Evolutionary conservation across 306 rosid species (phyloP), one percentile per base, ranked within the genome.

Genomic region (Vachellia pachyceras): DNA sequence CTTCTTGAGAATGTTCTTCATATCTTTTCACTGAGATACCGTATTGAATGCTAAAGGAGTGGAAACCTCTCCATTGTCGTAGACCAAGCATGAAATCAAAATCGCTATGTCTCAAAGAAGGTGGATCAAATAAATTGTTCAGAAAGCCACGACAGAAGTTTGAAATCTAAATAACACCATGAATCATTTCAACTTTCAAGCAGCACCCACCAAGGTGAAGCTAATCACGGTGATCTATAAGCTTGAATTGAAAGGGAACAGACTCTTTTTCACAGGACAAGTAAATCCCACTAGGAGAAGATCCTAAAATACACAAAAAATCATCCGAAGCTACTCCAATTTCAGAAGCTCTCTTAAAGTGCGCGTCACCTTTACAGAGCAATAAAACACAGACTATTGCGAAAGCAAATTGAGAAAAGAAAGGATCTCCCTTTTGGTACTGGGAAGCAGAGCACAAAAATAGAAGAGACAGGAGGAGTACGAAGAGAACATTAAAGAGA

Each of bases 1-100:
- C n/a, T n/a, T n/a, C n/a, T n/a, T n/a, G 72, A 95, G 88, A 80
- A 95, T 84, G 87, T 90, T 93, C 94, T 93, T 95, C 99, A 93
- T 95, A 82, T 68, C 89, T 81, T 52, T 82, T 81, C 86, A 78
- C 84, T 44, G 80, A 75, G 75, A 83, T 67, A 75, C 55, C 72
- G 78, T 54, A 74, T 33, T 57, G 80, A 84, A 77, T 82, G 85
- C 89, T 85, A 93, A 82, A 84, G 84, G 79, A 86, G 67, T 60
- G 82, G 79, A 89, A 88, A 79, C 86, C 81, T 82, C 89, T 89
- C 95, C 94, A 91, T 87, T 87, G 94, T 84, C 84, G 83, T 75
- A 84, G 83, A 83, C 88, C 88, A 87, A 90, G 90, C 94, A 92
- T 85, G 85, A 85, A 90, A 80, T 80, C 82, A 55, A 71, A 86